phyloP scores from a whole-genome alignment of 306 rosid species.

The Vigna hirtella region DNA sequence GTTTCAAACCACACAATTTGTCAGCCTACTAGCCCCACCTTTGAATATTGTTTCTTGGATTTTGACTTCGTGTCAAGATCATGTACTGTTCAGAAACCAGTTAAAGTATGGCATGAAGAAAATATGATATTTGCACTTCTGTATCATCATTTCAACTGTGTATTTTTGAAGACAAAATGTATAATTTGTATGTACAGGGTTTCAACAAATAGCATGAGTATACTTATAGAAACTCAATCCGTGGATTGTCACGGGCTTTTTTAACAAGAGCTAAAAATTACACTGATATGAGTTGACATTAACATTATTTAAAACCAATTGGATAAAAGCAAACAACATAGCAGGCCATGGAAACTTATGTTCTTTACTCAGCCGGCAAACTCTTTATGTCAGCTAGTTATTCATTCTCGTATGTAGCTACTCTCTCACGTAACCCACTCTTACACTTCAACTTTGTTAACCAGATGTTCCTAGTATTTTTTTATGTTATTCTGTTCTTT shows the following conservation, averaged over 20 bases:
- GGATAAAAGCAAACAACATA: constrained; percentile 4
- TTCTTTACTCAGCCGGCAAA: constrained; percentile 50
- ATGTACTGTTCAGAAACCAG: neutral
- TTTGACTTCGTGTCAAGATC: constrained; percentile 15
- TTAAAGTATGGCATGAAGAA: neutral
- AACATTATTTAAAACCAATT: constrained; percentile 24
- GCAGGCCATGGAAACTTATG: constrained; percentile 41
- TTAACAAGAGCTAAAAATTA: constrained; percentile 2
- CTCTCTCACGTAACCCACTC: neutral
- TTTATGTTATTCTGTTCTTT: neutral
- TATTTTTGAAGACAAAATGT: neutral
- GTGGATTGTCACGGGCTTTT: neutral
- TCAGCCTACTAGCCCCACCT: neutral
- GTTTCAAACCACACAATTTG: constrained; percentile 23
- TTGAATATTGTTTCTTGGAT: constrained; percentile 1
- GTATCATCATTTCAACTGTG: neutral
- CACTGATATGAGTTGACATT: constrained; percentile 19
- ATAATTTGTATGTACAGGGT: neutral
- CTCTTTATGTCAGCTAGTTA: constrained; percentile 38
- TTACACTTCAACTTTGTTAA: neutral
- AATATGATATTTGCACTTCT: neutral
- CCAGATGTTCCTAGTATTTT: constrained; percentile 5
- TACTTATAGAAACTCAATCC: neutral
- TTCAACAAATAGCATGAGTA: neutral
- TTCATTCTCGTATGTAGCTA: constrained; percentile 10